A percentile compares a stretch with the other conserved stretches of the same genome.
phyloP scores from a whole-genome alignment of 148 eudicot species.

The Rhododendron ovatum region DNA sequence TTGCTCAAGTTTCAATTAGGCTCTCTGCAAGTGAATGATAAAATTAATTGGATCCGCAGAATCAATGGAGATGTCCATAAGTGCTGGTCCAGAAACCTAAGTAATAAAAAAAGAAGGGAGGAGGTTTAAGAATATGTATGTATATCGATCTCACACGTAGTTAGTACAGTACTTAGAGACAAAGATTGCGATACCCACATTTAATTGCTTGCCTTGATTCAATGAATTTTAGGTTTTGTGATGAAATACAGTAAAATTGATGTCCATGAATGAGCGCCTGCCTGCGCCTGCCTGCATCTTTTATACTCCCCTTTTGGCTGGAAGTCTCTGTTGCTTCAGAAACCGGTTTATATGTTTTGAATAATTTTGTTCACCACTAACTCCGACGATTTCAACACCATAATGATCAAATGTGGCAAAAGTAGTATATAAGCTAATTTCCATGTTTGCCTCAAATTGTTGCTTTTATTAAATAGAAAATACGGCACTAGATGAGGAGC shows the following conservation, averaged over 20 bases:
- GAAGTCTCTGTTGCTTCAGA: background rate
- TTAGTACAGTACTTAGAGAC: background rate
- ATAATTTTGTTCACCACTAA: background rate
- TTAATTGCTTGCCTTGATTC: background rate
- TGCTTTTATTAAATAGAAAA: too few species aligned
- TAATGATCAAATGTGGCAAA: too few species aligned
- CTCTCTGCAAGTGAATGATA: too few species aligned
- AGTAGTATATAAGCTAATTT: too few species aligned
- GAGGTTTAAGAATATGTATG: too few species aligned
- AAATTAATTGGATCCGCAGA: too few species aligned
- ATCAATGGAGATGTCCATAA: background rate
- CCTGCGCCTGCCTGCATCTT: background rate
- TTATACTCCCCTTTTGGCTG: background rate
- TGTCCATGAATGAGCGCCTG: background rate
- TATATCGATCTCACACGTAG: background rate
- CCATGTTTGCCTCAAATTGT: too few species aligned
- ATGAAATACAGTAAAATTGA: background rate
- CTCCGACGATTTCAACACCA: background rate
- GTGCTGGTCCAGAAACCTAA: background rate
- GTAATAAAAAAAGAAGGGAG: too few species aligned
- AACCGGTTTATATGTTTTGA: background rate
- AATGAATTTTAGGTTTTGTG: background rate
- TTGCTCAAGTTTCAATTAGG: background rate
- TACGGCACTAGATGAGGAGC: too few species aligned
- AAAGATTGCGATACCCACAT: background rate